Evolutionary conservation across 2,329 filamentous ascomycete species (phyloP), one percentile per base, ranked within the genome.

Genomic region (Xylaria digitata): DNA sequence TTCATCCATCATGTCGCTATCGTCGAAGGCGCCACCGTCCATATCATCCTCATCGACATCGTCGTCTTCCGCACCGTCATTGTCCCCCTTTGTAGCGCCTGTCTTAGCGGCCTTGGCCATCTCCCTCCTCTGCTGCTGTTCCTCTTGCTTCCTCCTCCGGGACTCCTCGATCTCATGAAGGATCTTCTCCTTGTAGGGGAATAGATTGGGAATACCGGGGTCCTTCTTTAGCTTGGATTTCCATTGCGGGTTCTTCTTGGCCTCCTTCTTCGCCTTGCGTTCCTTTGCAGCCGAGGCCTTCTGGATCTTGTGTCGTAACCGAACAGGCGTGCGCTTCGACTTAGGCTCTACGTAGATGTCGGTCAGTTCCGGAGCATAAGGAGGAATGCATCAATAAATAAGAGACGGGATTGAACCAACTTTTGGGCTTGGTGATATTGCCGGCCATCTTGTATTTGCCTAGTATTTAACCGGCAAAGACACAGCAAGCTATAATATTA

Each of bases 231-330:
- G 79, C 80, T 94, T 92, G 66, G 93, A 94, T 74, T 92, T 89
- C 94, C 96, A 98, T 92, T 97, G 89, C 40, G 96, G 95, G 80
- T 97, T 97, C 88, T 97, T 94, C 84, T 97, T 98, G 63, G 92
- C 93, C 63, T 89, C 85, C 85, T 97, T 98, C 77, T 90, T 91
- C 69, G 89, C 84, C 82, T 99, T 99, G 78, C 90, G 89, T 82
- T 97, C 93, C 85, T 99, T 99, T 69, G 92, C 90, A 48, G 88
- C 88, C 60, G 94, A 93, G 23, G 92, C 90, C 82, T 99, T 99
- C 79, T 97, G 89, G 81, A 99, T 98, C 83, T 97, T 97, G 84
- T 97, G 90, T 72, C 95, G 90, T 76, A 99, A 87, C 67, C 96
- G 93, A 76, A 95, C 92, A 50, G 95, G 89, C 73, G 88, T 89